Conservation (phyloP, 23 red algal species). For the Gracilaria vermiculophylla region DNA sequence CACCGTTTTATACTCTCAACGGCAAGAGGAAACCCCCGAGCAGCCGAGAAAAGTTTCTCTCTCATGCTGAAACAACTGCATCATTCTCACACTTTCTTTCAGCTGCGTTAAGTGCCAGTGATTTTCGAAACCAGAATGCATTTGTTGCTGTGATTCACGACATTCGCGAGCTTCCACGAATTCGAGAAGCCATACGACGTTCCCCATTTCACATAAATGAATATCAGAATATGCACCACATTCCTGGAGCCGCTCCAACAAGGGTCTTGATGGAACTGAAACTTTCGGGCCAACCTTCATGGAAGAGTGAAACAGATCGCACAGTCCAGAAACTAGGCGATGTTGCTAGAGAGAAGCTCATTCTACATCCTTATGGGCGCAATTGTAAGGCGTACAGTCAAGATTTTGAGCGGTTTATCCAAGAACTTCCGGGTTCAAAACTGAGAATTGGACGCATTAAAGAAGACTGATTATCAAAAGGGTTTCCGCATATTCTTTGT, state of each 20-base stretch:
- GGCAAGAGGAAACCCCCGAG: constrained; percentile 15
- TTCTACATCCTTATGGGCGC: constrained; percentile 6
- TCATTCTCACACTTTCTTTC: background rate
- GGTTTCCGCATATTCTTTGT: no score
- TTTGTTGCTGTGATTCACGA: constrained; percentile 55
- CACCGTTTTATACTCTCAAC: constrained; percentile 40
- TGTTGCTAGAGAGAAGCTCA: background rate
- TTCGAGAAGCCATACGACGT: background rate
- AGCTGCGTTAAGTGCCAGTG: constrained; percentile 28
- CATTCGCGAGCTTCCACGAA: constrained; percentile 6
- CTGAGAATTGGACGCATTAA: constrained; percentile 36
- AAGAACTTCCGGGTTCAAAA: constrained; percentile 20
- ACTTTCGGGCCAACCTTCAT: background rate
- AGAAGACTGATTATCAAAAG: background rate
- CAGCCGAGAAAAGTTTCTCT: constrained; percentile 19
- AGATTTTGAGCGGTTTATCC: constrained; percentile 35
- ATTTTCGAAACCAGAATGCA: constrained; percentile 7
- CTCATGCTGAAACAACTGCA: constrained; percentile 27
- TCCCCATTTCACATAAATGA: background rate
- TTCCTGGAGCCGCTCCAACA: background rate
- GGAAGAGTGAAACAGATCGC: background rate
- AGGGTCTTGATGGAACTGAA: constrained; percentile 17
- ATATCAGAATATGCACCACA: constrained; percentile 7
- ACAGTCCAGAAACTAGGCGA: background rate
- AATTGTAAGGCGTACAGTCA: background rate